Base-by-base conservation (phyloP, 106 monocot species). In the Apostasia ramifera region DNA sequence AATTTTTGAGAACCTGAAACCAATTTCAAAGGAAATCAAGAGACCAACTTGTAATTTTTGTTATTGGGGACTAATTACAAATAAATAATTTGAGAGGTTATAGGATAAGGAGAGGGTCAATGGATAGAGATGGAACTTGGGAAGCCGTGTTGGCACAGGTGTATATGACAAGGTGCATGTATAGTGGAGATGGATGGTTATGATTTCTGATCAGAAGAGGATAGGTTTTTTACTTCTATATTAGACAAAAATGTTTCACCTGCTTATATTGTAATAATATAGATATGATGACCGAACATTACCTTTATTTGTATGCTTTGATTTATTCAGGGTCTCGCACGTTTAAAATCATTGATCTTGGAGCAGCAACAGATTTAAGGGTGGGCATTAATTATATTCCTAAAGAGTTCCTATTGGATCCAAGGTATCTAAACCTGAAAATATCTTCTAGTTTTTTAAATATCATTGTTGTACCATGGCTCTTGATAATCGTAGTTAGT, bases 281-380 rank as follows among this genome's bases (percentile, higher is more conserved):
- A 26, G 26, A 26, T 26, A 26, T 26, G 26, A 26, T 26, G 26
- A 26, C 26, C 26, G 26, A 26, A 26, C 26, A 26, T 26, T 26
- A 26, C 26, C 12, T 69, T 44, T 58, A 46, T 70, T 3, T 39
- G 47, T 11, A 38, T 58, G 11, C 38, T 43, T 37, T 41, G 52
- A 57, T 63, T 46, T 46, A 67, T 79, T 11, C 73, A 95, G 94
- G 77, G 44, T 37, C 82, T 51, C 88, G 91, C 9, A 71, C 70
- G 56, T 95, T 95, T 75, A 95, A 95, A 88, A 95, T 95, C 47
- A 95, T 95, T 74, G 94, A 95, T 68, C 94, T 95, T 70, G 94
- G 94, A 73, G 94, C 94, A 65, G 94, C 94, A 67, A 58, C 94
- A 55, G 94, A 95, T 77, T 81, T 95, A 60, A 78, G 94, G 57